A percentile compares a stretch with the other conserved stretches of the same genome.
Evolutionary conservation across 2,329 filamentous ascomycete genomes (phyloP).

Genomic region (Fusarium papillatum): DNA sequence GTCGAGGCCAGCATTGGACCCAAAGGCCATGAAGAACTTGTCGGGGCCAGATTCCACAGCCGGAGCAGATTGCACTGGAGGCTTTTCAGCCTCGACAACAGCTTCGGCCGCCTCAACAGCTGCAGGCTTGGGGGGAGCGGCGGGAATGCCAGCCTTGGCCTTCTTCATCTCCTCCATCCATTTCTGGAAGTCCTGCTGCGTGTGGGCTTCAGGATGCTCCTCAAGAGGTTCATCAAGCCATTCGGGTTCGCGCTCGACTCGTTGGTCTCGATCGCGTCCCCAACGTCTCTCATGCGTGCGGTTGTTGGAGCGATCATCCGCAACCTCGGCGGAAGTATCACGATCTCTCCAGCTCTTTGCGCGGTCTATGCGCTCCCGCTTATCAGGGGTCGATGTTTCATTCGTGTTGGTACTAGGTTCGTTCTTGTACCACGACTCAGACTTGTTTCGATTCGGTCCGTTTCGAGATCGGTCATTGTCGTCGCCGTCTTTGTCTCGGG

Average conservation of each 20-base stretch:
- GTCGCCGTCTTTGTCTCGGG: constrained; percentile 62
- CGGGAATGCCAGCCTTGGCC: constrained; percentile 58
- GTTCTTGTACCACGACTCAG: constrained; percentile 83
- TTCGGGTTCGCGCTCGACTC: constrained; percentile 86
- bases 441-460: constrained; percentile 73
- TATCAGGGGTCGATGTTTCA: constrained; percentile 51
- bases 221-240: constrained; percentile 86
- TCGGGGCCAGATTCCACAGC: constrained; percentile 78
- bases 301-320: constrained; percentile 70
- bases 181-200: constrained; percentile 91
- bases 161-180: constrained; percentile 95
- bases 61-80: constrained; percentile 70
- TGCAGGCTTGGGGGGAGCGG: constrained; percentile 53
- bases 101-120: constrained; percentile 51
- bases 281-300: constrained; percentile 63
- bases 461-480: constrained; percentile 75
- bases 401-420: constrained; percentile 51
- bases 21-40: constrained; percentile 79
- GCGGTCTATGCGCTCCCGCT: constrained; percentile 69
- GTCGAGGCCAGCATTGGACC: constrained; percentile 55
- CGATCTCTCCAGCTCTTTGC: constrained; percentile 74
- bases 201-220: constrained; percentile 79
- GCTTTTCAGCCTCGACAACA: constrained; percentile 61
- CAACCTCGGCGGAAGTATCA: constrained; percentile 55
- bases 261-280: constrained; percentile 70